Conservation (phyloP, 192 early-diverging fungal species). For the Hyaloraphidium curvatum region DNA sequence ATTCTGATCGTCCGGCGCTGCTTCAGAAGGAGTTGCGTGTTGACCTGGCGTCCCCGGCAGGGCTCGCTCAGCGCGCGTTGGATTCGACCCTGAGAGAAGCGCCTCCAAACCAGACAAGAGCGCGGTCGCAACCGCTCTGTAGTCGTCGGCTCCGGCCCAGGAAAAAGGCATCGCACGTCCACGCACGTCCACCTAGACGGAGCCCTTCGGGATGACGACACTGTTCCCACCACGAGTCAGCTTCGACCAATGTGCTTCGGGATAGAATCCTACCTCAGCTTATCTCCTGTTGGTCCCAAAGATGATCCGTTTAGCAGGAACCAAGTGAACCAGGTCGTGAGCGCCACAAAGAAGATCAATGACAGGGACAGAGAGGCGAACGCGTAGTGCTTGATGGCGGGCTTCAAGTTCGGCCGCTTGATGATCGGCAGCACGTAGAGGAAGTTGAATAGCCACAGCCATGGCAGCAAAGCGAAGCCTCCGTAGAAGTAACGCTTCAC, state of each 20-base stretch:
- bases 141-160: no score
- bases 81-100: no score
- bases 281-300: not conserved
- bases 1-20: no score
- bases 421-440: not conserved
- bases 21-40: no score
- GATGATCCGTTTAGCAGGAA: not conserved
- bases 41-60: no score
- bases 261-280: not conserved
- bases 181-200: no score
- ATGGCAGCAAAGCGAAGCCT: not conserved
- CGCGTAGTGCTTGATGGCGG: no score
- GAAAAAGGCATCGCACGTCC: no score
- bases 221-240: not conserved
- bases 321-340: not conserved
- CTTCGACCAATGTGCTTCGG: not conserved
- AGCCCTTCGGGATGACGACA: not conserved
- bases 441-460: not conserved
- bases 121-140: no score
- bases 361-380: not conserved
- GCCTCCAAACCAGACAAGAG: no score
- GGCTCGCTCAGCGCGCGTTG: no score
- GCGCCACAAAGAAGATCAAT: not conserved
- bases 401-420: no score
- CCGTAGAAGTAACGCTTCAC: not conserved